Percentiles rank a stretch among this genome's conserved stretches.
phyloP scores from a whole-genome alignment of 2,329 filamentous ascomycete species.

The Ceratocystis alfenasii region DNA sequence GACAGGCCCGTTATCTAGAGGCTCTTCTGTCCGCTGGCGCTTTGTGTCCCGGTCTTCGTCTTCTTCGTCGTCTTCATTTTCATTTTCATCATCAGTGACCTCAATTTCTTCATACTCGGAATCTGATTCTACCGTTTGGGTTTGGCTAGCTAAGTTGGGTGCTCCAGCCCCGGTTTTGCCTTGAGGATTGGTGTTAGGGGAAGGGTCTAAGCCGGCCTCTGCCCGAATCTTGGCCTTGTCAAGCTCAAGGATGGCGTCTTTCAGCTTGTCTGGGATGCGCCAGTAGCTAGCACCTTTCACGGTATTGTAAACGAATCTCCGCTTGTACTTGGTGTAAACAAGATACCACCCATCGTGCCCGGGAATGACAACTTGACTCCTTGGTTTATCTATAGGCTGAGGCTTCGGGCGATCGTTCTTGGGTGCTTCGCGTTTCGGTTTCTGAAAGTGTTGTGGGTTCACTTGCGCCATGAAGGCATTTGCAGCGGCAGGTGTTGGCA shows the following conservation, averaged over 20 bases:
- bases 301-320: slow-evolving; percentile 82
- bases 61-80: slow-evolving; percentile 26
- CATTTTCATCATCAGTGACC: slow-evolving; percentile 45
- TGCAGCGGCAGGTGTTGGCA: slow-evolving; percentile 45
- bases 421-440: slow-evolving; percentile 34
- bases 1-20: slow-evolving; percentile 44
- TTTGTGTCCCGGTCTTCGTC: slow-evolving; percentile 41
- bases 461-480: slow-evolving; percentile 50
- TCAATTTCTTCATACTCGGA: slow-evolving; percentile 64
- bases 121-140: slow-evolving; percentile 9
- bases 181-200: neutral
- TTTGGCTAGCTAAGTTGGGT: neutral
- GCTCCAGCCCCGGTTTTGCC: neutral
- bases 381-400: slow-evolving; percentile 69
- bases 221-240: slow-evolving; percentile 60
- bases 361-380: slow-evolving; percentile 65
- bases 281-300: slow-evolving; percentile 82
- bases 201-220: slow-evolving; percentile 33
- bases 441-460: slow-evolving; percentile 32
- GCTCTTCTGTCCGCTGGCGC: slow-evolving; percentile 44
- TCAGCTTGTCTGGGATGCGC: slow-evolving; percentile 81
- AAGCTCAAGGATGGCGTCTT: slow-evolving; percentile 60
- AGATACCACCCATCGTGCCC: slow-evolving; percentile 78
- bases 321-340: slow-evolving; percentile 81
- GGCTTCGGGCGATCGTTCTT: slow-evolving; percentile 41